A percentile compares a stretch with the other conserved stretches of the same genome.
These are phyloP conservation scores for Fusarium subglutinans DNA, from an alignment of 2,329 filamentous ascomycete genomes.

Conservation along the genomic window DNA sequence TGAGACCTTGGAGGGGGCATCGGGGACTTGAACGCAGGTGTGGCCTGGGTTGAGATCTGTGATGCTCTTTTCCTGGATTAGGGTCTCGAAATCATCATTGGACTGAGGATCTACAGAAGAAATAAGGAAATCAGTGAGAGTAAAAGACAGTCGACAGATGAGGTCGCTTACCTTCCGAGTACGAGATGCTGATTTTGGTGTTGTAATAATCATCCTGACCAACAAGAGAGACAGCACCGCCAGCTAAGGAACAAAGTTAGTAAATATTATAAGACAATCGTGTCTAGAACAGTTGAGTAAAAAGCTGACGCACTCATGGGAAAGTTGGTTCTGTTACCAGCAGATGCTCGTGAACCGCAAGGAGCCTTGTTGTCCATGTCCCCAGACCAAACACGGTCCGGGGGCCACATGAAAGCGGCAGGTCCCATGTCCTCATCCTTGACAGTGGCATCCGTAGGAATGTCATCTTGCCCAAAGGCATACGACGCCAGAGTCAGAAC, in stretches of 20 bases:
- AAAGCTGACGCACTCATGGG: slow-evolving; percentile 55
- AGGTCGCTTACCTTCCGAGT: slow-evolving; percentile 53
- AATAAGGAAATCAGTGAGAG: too few relatives aligned
- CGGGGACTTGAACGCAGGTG: slow-evolving; percentile 54
- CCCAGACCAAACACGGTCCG: slow-evolving; percentile 64
- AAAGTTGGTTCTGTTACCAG: slow-evolving; percentile 63
- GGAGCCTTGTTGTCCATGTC: slow-evolving; percentile 65
- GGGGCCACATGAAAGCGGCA: slow-evolving; percentile 69
- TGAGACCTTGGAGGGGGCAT: slow-evolving; percentile 47
- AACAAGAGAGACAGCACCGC: slow-evolving; percentile 64
- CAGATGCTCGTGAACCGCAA: slow-evolving; percentile 61
- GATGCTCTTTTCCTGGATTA: slow-evolving; percentile 49
- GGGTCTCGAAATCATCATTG: slow-evolving; percentile 52
- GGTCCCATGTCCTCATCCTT: slow-evolving; percentile 57
- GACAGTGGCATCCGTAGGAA: slow-evolving; percentile 19
- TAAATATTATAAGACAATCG: accelerated
- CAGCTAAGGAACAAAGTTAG: slow-evolving; percentile 49
- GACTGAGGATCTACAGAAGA: slow-evolving; percentile 51
- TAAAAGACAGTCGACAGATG: accelerated
- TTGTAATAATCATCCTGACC: slow-evolving; percentile 67
- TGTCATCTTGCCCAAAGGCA: slow-evolving; percentile 14
- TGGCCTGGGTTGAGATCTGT: slow-evolving; percentile 55
- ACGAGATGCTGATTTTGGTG: slow-evolving; percentile 63
- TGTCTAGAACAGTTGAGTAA: not conserved
- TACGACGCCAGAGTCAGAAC: slow-evolving; percentile 14